Base-by-base conservation (phyloP, 768 basidiomycete genomes). In the Lentinula edodes region DNA sequence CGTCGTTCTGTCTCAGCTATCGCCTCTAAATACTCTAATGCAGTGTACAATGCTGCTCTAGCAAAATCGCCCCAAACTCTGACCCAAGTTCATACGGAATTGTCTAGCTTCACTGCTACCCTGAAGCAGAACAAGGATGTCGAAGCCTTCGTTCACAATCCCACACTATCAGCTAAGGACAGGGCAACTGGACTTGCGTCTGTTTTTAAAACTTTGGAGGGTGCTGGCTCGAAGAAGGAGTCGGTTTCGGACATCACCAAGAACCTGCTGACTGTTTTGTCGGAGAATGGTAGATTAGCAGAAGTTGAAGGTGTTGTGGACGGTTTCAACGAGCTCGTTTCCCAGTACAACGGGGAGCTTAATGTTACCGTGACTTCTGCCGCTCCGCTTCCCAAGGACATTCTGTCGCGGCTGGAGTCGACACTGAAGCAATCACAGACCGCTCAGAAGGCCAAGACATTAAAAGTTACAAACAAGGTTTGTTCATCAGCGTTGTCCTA, bases 391-490 rank as follows among this genome's bases (percentile, higher is more conserved):
- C 81, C 91, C 61, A 89, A 79, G 78, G 90, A 93, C 66, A 73
- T 87, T 65, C 81, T 91, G 61, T 79, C 80, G 60, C 85, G 89
- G 63, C 82, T 99, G 63, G 96, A 98, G 79, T 79, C 87, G 51
- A 75, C 89, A 39, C 81, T 99, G 72, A 97, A 91, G 83, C 84
- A 85, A 71, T 91, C 90, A 28, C 85, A 93, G 78, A 80, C 89
- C 39, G 96, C 89, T 32, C 87, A 91, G 76, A 80, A 88, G 67
- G 91, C 93, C 39, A 98, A 98, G 80, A 80, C 85, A 15, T 72
- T 99, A 66, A 95, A 95, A 76, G 75, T 99, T 61, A 80, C 85
- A 64, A 97, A 98, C 85, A 95, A 95, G 85, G 94, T 90, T 65
- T 63, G 82, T 69, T 12, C 46, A 15, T 38, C 38, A 45, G 58